Percentiles rank a stretch among this genome's conserved stretches.
These are phyloP conservation scores for Pyrenochaeta sp. DNA, from an alignment of 2,329 filamentous ascomycete genomes.

Conservation along the genomic window DNA sequence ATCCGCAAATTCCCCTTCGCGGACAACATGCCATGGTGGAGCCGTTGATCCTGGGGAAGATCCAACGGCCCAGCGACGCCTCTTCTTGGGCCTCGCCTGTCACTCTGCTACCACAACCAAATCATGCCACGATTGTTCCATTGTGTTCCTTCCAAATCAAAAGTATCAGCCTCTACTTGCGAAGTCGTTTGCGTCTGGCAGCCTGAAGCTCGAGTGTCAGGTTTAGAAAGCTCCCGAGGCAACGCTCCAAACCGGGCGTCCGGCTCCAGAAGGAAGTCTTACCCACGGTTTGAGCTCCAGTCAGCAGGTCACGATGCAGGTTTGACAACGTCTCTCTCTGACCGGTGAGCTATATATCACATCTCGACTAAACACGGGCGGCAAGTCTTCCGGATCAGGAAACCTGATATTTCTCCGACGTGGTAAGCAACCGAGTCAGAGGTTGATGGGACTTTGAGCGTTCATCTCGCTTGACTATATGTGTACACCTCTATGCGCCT, in stretches of 20 bases:
- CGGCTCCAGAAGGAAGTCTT: background rate
- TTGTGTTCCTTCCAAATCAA: background rate
- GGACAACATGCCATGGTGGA: constrained; percentile 11
- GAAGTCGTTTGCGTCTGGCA: background rate
- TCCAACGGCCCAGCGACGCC: constrained; percentile 13
- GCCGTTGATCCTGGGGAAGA: constrained; percentile 19
- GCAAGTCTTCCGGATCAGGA: constrained; percentile 3
- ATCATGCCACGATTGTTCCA: background rate
- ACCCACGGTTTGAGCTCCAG: constrained; percentile 5
- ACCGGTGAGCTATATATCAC: constrained; percentile 1
- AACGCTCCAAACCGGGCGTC: background rate
- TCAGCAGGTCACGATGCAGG: constrained; percentile 5
- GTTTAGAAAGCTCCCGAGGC: background rate
- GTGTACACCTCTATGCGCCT: background rate
- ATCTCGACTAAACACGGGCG: background rate
- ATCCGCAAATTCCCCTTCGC: constrained; percentile 10
- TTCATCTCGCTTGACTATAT: background rate
- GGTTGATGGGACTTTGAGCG: background rate
- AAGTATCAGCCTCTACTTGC: background rate
- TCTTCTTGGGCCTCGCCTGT: constrained; percentile 13
- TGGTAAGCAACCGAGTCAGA: constrained; percentile 2
- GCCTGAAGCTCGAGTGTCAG: background rate
- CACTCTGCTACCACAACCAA: constrained; percentile 9
- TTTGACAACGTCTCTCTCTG: background rate
- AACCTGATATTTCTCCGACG: constrained; percentile 1